Evolutionary conservation across 2,329 filamentous ascomycete genomes (phyloP).

Genomic region (Ascochyta viciae-villosae): DNA sequence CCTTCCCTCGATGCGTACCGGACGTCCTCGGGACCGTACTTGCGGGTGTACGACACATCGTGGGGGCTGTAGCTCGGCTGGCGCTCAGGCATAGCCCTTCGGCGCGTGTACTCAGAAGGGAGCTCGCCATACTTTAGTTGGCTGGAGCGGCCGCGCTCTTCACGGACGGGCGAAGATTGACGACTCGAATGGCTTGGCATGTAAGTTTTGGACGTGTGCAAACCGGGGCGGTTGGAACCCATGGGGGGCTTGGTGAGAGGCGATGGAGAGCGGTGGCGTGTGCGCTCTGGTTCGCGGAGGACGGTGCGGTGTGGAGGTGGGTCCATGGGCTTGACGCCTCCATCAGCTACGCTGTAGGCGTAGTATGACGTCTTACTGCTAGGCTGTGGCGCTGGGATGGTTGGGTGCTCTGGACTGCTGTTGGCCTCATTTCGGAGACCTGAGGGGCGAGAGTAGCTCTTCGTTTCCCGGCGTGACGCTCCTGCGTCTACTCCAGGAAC

Average conservation of each 20-base stretch:
- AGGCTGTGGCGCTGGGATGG: conserved; percentile 23
- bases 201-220: conserved; percentile 14
- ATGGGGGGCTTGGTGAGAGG: conserved; percentile 42
- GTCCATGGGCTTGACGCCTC: conserved; percentile 29
- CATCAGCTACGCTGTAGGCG: conserved; percentile 38
- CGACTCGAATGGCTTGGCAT: conserved; percentile 33
- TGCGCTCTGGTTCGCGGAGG: conserved; percentile 39
- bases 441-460: conserved; percentile 32
- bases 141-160: conserved; percentile 36
- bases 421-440: conserved; percentile 41
- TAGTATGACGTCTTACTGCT: conserved; percentile 27
- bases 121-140: conserved; percentile 38
- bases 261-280: conserved; percentile 38
- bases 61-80: conserved; percentile 43
- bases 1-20: conserved; percentile 36
- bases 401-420: conserved; percentile 31
- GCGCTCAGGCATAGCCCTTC: conserved; percentile 23
- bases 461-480: conserved; percentile 39
- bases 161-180: conserved; percentile 31
- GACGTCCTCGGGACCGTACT: conserved; percentile 48
- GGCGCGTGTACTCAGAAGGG: conserved; percentile 21
- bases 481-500: conserved; percentile 30
- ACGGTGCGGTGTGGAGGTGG: conserved; percentile 33
- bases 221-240: conserved; percentile 36
- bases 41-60: conserved; percentile 40